Evolutionary conservation across 2,329 filamentous ascomycete species (phyloP).

Genomic region (Nothopassalora personata): DNA sequence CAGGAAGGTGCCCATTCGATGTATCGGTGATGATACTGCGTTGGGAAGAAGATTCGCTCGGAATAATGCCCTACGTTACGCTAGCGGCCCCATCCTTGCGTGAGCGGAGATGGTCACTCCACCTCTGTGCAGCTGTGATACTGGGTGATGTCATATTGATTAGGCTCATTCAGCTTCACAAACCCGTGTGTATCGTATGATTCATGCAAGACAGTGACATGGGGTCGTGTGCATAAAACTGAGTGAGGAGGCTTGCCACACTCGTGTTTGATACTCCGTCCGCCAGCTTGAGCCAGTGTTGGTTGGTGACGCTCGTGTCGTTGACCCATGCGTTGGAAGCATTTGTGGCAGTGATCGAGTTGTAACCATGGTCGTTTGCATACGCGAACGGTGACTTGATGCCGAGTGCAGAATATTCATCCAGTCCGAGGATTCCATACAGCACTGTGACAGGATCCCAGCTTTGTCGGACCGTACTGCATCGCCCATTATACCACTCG

Average conservation of each 20-base stretch:
- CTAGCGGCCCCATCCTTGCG: too few relatives aligned
- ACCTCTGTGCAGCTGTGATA: too few relatives aligned
- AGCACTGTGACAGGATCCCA: constrained; percentile 16
- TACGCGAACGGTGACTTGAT: constrained; percentile 7
- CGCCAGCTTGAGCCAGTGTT: constrained; percentile 16
- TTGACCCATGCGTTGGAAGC: constrained; percentile 16
- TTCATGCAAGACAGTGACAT: background rate
- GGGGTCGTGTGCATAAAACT: constrained; percentile 5
- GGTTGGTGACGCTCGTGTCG: constrained; percentile 20
- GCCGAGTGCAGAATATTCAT: constrained; percentile 1
- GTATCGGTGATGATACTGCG: too few relatives aligned
- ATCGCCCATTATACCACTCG: constrained; percentile 15
- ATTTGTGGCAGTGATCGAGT: constrained; percentile 6
- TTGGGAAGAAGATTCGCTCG: too few relatives aligned
- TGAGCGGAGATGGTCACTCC: too few relatives aligned
- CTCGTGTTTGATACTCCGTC: constrained; percentile 9
- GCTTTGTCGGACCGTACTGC: constrained; percentile 5
- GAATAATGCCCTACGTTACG: too few relatives aligned
- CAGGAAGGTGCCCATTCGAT: too few relatives aligned
- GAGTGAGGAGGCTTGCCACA: constrained; percentile 14
- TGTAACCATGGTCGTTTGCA: constrained; percentile 12
- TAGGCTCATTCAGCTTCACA: too few relatives aligned
- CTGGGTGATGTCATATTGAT: too few relatives aligned
- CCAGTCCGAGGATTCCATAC: constrained; percentile 10
- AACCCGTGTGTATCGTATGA: background rate